Percentiles rank a stretch among this genome's conserved stretches.
Conservation (phyloP, 305 asterid species). For the Fraxinus platypoda region DNA sequence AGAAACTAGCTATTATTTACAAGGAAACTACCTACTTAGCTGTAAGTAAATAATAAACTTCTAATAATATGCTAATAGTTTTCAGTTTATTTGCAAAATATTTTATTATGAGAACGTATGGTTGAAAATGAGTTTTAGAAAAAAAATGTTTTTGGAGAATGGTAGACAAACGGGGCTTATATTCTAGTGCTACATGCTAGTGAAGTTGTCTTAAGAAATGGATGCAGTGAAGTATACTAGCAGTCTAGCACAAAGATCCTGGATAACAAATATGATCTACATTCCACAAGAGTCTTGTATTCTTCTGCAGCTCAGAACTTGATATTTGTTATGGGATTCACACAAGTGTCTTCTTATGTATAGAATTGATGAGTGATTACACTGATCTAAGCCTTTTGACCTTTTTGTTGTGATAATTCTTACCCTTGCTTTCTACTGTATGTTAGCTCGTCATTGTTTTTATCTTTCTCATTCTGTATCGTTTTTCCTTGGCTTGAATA, state of each 20-base stretch:
- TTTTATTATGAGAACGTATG: no score
- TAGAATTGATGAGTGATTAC: not conserved
- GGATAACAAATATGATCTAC: not conserved
- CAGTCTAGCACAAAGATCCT: not conserved
- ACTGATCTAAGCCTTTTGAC: not conserved
- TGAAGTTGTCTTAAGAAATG: not conserved
- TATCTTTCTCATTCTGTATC: not conserved
- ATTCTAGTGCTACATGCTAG: not conserved
- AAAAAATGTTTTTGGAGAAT: no score
- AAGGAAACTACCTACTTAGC: no score
- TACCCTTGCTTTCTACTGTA: not conserved
- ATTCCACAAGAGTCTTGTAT: not conserved
- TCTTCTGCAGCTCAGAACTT: not conserved
- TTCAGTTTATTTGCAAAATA: no score
- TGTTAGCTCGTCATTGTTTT: not conserved
- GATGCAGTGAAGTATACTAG: not conserved
- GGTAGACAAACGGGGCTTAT: not conserved
- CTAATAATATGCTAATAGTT: no score
- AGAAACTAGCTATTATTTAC: no score
- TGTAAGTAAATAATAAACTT: no score
- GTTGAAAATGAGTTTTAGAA: no score
- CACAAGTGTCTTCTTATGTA: not conserved
- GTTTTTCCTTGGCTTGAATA: not conserved
- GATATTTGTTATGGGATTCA: not conserved
- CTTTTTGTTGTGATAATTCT: not conserved